phyloP scores from a whole-genome alignment of 495 filamentous ascomycete genomes.

The Penicillium silybi region DNA sequence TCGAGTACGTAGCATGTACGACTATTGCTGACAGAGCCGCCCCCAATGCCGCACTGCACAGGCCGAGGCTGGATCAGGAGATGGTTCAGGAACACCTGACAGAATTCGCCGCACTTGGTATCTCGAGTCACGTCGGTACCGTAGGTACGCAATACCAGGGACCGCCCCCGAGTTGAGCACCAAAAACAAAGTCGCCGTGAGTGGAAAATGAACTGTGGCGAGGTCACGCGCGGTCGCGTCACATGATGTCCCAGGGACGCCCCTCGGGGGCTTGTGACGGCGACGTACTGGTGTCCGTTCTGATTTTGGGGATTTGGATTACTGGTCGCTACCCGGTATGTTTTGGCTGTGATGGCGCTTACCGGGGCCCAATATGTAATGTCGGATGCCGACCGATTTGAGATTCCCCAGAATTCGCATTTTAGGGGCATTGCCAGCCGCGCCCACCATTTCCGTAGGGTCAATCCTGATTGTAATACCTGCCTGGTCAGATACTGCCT shows the following conservation, averaged over 20 bases:
- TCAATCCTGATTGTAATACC: not conserved
- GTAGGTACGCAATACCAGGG: not conserved
- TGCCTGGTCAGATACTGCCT: not conserved
- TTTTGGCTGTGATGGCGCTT: slow-evolving; percentile 10
- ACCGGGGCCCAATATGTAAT: slow-evolving; percentile 12
- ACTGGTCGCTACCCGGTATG: not conserved
- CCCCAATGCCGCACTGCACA: not conserved
- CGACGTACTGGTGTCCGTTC: slow-evolving; percentile 5
- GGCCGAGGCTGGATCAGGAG: slow-evolving; percentile 14
- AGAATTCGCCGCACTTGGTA: slow-evolving; percentile 9
- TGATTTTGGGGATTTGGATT: not conserved
- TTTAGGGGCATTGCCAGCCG: not conserved
- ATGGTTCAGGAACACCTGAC: slow-evolving; percentile 12
- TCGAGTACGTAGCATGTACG: not conserved
- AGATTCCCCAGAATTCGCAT: slow-evolving; percentile 2
- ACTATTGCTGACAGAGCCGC: not conserved
- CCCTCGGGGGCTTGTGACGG: slow-evolving; percentile 18
- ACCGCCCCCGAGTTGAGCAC: not conserved
- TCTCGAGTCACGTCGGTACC: slow-evolving; percentile 1
- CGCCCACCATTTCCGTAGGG: not conserved
- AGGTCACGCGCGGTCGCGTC: slow-evolving; percentile 23
- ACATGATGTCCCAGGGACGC: slow-evolving; percentile 22
- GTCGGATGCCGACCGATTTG: slow-evolving; percentile 4
- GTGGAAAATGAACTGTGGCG: slow-evolving; percentile 12
- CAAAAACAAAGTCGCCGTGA: not conserved